phyloP scores from a whole-genome alignment of 345 rosid species.

The Eucalyptus regnans region DNA sequence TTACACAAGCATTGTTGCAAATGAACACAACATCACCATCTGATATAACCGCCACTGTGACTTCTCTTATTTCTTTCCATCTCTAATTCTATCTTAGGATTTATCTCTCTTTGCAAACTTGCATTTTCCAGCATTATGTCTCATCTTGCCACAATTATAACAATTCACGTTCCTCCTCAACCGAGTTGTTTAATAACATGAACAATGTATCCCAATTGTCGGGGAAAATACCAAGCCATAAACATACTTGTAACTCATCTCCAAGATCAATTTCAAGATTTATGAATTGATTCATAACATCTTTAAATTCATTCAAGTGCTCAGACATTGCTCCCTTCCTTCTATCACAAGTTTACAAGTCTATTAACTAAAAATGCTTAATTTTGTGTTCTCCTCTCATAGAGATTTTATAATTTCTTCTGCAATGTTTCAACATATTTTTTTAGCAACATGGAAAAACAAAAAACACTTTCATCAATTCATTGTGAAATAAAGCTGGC shows the following conservation, averaged over 20 bases:
- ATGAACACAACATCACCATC: background rate
- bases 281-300: too few relatives aligned
- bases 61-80: background rate
- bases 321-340: background rate
- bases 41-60: rapidly evolving
- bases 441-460: background rate
- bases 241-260: background rate
- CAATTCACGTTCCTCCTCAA: background rate
- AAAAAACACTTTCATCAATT: background rate
- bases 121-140: too few relatives aligned
- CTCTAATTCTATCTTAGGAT: background rate
- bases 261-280: background rate
- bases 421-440: background rate
- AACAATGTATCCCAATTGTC: background rate
- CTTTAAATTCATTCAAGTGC: background rate
- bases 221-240: too few relatives aligned
- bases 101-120: background rate
- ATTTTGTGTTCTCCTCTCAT: background rate
- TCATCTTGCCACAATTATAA: background rate
- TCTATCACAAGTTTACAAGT: background rate
- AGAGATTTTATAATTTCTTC: background rate
- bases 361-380: background rate
- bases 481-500: rapidly evolving
- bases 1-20: background rate
- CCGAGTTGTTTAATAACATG: background rate